phyloP scores from a whole-genome alignment of 176 grass and related monocot genomes.

The Phoenix dactylifera region DNA sequence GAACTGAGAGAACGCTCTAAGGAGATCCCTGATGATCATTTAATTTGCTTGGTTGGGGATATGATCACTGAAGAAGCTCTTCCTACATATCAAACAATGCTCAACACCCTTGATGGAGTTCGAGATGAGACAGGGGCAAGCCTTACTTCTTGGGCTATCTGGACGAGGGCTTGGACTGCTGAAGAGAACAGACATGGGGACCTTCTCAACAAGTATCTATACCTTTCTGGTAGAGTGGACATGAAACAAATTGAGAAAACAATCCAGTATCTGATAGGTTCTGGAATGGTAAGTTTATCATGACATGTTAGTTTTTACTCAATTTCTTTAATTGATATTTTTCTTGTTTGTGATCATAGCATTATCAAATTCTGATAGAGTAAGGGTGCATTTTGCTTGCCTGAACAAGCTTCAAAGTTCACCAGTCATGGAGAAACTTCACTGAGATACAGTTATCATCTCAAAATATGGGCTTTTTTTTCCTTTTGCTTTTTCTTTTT shows the following conservation, averaged over 20 bases:
- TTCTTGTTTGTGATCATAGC: background rate
- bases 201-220: too few species aligned
- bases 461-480: too few species aligned
- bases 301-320: background rate
- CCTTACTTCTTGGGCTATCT: too few species aligned
- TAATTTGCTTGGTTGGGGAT: constrained; percentile 84
- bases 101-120: constrained; percentile 87
- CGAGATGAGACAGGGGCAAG: constrained; percentile 14
- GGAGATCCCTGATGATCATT: constrained; percentile 96
- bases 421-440: too few species aligned
- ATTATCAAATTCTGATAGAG: too few species aligned
- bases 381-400: too few species aligned
- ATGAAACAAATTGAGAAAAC: constrained; percentile 95
- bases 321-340: constrained; percentile 5
- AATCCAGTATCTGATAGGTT: constrained; percentile 93
- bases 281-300: constrained; percentile 64
- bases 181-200: too few species aligned
- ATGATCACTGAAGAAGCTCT: constrained; percentile 99
- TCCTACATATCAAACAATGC: constrained; percentile 97
- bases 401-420: too few species aligned
- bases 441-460: too few species aligned
- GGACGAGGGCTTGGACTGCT: too few species aligned
- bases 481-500: too few species aligned
- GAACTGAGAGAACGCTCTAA: constrained; percentile 80
- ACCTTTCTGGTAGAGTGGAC: constrained; percentile 39